Evolutionary conservation across 139 green algal species (phyloP), one percentile per base, ranked within the genome.

Genomic region (Parachlorella kessleri): DNA sequence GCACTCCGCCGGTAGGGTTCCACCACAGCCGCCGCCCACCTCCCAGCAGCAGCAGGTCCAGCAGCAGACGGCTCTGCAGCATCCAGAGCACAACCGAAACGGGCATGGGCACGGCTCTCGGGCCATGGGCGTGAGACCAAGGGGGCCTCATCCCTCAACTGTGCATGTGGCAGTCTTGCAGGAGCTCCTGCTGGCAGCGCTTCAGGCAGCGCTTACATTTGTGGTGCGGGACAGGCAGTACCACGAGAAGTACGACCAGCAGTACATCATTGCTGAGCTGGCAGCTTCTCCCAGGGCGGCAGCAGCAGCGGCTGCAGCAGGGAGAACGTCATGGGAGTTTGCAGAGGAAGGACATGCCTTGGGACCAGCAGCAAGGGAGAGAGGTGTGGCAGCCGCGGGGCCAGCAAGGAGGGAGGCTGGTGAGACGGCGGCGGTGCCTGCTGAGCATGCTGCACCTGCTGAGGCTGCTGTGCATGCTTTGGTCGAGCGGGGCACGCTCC

Each of bases 391-490:
- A 10, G 48, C 48, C 66, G 70, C 59, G 40, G 72, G 66, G 21
- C 73, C 74, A 37, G 55, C 68, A 4, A 53, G 64, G 63, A 32
- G 40, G 14, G 10, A 32, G 26, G 54, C 75, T 40, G 59, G 36
- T 55, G 33, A 75, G 42, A 59, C 66, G 53, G 33, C 59, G 53
- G 63, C 67, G 67, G 72, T 72, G 23, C 8, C 36, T 66, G 66
- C 72, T 66, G 55, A n/a, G 48, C 21, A 18, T 18, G 48, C 59
- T 21, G 55, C 75, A 0, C 18, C 26, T 7, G 40, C 63, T 0
- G 66, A 72, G 2, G 3, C 59, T 0, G 63, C 77, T 3, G 63
- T 85, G 55, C 42, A 73, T 36, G 81, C 84, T 6, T 42, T 89
- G 2, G 33, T 85, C 35, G 74, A 80, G 36, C 64, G 26, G 6